A percentile compares a stretch with the other conserved stretches of the same genome.
phyloP scores from a whole-genome alignment of 768 basidiomycete genomes.

The Leccinellum rugosiceps region DNA sequence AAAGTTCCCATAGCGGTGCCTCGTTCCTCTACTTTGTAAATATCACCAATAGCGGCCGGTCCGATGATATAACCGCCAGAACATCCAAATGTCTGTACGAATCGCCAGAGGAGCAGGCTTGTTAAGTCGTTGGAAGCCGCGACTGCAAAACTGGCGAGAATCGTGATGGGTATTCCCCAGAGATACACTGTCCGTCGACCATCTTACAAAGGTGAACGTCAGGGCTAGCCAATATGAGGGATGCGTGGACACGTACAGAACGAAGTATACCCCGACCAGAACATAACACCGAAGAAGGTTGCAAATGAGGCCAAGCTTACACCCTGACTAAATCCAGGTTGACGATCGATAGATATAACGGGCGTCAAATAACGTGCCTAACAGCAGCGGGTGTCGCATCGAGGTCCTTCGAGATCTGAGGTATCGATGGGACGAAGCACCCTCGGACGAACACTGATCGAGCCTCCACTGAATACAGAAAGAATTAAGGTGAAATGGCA shows the following conservation, averaged over 20 bases:
- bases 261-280: slow-evolving; percentile 51
- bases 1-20: slow-evolving; percentile 59
- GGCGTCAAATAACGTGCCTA: slow-evolving; percentile 37
- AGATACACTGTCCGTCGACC: slow-evolving; percentile 64
- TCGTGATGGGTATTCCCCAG: slow-evolving; percentile 53
- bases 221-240: neutral
- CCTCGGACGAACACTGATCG: slow-evolving; percentile 61
- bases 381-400: slow-evolving; percentile 53
- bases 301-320: slow-evolving; percentile 33
- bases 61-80: slow-evolving; percentile 56
- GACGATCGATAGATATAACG: slow-evolving; percentile 33
- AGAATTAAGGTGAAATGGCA: neutral
- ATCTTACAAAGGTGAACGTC: slow-evolving; percentile 37
- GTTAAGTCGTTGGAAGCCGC: slow-evolving; percentile 41
- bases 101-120: slow-evolving; percentile 55
- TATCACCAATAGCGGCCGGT: slow-evolving; percentile 61
- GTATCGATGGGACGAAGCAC: slow-evolving; percentile 72
- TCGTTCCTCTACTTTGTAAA: slow-evolving; percentile 62
- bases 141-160: slow-evolving; percentile 59
- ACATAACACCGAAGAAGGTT: slow-evolving; percentile 43
- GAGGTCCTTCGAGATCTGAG: slow-evolving; percentile 67
- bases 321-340: slow-evolving; percentile 39
- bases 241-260: slow-evolving; percentile 39
- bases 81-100: slow-evolving; percentile 64
- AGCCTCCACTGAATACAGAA: neutral